Evolutionary conservation across 2,329 filamentous ascomycete genomes (phyloP).

Genomic region (Pyrenophora tritici-repentis): DNA sequence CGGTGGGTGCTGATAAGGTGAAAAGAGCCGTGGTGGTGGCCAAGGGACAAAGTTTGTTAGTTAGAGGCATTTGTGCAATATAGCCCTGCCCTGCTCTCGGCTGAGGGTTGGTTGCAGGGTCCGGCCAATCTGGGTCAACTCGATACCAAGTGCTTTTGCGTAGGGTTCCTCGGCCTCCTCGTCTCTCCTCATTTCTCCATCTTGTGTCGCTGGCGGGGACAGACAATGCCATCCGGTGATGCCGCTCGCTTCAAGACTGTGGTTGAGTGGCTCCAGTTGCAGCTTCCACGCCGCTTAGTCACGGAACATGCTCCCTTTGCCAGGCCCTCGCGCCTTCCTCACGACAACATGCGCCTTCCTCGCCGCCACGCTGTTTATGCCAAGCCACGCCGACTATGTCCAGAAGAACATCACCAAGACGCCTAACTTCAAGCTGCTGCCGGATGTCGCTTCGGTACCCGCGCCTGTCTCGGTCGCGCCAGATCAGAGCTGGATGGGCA

Average conservation of each 20-base stretch:
- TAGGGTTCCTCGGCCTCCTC: slow-evolving; percentile 8
- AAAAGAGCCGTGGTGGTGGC: slow-evolving; percentile 5
- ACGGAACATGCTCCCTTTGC: slow-evolving; percentile 30
- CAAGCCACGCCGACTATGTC: slow-evolving; percentile 27
- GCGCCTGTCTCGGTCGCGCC: slow-evolving; percentile 42
- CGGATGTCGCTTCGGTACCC: slow-evolving; percentile 30
- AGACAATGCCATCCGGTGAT: slow-evolving; percentile 35
- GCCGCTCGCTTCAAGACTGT: slow-evolving; percentile 25
- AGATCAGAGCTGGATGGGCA: slow-evolving; percentile 47
- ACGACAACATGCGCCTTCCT: slow-evolving; percentile 19
- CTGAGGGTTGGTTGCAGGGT: slow-evolving; percentile 11
- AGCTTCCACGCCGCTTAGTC: slow-evolving; percentile 26
- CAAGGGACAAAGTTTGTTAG: slow-evolving; percentile 21
- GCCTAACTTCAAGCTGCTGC: slow-evolving; percentile 23
- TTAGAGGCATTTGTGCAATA: slow-evolving; percentile 27
- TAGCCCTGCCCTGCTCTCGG: slow-evolving; percentile 30
- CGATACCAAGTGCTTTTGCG: slow-evolving; percentile 22
- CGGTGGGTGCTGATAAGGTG: slow-evolving; percentile 5
- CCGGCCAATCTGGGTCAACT: slow-evolving; percentile 35
- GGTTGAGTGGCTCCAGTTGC: slow-evolving; percentile 29
- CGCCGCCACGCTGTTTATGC: slow-evolving; percentile 21
- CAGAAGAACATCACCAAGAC: slow-evolving; percentile 30
- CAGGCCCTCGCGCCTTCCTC: slow-evolving; percentile 24
- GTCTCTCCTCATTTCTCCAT: slow-evolving; percentile 8
- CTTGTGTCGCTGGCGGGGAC: slow-evolving; percentile 20